Conservation (phyloP, 768 basidiomycete species). For the Coprinellus aureogranulatus region DNA sequence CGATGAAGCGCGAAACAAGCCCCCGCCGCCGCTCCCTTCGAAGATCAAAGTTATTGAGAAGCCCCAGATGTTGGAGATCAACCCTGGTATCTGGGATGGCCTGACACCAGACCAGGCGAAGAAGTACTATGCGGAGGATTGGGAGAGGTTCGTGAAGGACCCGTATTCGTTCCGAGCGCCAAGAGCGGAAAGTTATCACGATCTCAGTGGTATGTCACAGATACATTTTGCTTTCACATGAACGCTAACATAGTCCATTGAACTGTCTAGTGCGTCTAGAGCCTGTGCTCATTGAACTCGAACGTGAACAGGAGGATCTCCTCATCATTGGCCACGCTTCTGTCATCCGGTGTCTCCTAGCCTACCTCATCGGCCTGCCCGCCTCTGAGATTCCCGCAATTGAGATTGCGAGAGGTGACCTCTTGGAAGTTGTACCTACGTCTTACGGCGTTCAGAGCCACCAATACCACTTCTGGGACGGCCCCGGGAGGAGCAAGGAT, state of each 20-base stretch:
- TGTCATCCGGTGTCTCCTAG: conserved; percentile 93
- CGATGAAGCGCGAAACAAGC: not conserved
- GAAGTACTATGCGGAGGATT: conserved; percentile 90
- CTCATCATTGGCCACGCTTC: conserved; percentile 97
- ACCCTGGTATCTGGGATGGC: conserved; percentile 97
- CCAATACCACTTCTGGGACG: conserved; percentile 91
- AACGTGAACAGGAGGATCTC: conserved; percentile 90
- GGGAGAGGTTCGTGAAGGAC: conserved; percentile 88
- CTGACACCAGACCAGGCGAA: conserved; percentile 86
- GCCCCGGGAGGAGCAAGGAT: conserved; percentile 59
- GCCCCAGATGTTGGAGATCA: conserved; percentile 96
- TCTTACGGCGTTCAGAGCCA: conserved; percentile 88
- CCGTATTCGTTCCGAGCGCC: conserved; percentile 92
- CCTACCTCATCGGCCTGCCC: conserved; percentile 90
- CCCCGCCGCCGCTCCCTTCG: conserved; percentile 20
- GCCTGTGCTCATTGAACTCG: conserved; percentile 87
- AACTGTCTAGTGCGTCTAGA: conserved; percentile 77
- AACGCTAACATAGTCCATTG: not conserved
- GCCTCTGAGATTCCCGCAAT: conserved; percentile 97
- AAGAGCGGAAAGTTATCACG: conserved; percentile 96
- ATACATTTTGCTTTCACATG: not conserved
- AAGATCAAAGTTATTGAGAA: conserved; percentile 90
- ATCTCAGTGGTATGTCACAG: conserved; percentile 65
- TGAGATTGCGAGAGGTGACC: conserved; percentile 92
- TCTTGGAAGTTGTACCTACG: conserved; percentile 89